Evolutionary conservation across 495 filamentous ascomycete genomes (phyloP), one percentile per base, ranked within the genome.

Genomic region (Chaetomidium leptoderma): DNA sequence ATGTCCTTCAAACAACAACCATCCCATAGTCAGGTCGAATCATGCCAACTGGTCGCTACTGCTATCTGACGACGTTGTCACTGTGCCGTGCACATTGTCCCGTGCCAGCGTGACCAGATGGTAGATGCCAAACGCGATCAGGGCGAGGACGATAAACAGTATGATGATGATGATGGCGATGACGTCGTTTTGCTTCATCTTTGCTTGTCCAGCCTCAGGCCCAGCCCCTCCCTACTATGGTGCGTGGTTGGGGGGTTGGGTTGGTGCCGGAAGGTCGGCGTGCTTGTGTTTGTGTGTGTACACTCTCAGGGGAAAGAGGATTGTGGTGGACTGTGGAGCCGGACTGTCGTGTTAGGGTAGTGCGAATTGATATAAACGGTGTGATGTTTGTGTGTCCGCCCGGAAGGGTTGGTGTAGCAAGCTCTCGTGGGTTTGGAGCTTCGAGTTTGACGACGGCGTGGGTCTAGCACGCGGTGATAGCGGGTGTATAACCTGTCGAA

Each of bases 131-230:
- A 86, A 87, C 39, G 81, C 86, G 59, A 86, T 84, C 58, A 83
- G 72, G 40, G 84, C 85, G 26, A 91, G 81, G 44, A 90, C 68
- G 69, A 90, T 70, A 73, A 90, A 90, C 59, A 91, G 81, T 39
- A 90, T 63, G 72, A 91, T 89, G 72, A 91, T 85, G 73, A 91
- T 91, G 70, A 91, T 80, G 32, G 87, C 88, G 72, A 91, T 88
- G 67, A 85, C 81, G 74, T 88, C 81, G 81, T 91, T 91, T 76
- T 83, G 73, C 72, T 88, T 75, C 60, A 85, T 78, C 75, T 76
- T 85, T 50, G 53, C 57, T 36, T 16, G 2, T 24, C 17, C 24
- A 8, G 13, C 27, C 6, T 27, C 37, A 19, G 17, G 4, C 32
- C n/a, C n/a, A n/a, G 32, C 32, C 21, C 6, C 11, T 29, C 27